Conservation (phyloP, 148 eudicot species). For the Arctostaphylos glauca region DNA sequence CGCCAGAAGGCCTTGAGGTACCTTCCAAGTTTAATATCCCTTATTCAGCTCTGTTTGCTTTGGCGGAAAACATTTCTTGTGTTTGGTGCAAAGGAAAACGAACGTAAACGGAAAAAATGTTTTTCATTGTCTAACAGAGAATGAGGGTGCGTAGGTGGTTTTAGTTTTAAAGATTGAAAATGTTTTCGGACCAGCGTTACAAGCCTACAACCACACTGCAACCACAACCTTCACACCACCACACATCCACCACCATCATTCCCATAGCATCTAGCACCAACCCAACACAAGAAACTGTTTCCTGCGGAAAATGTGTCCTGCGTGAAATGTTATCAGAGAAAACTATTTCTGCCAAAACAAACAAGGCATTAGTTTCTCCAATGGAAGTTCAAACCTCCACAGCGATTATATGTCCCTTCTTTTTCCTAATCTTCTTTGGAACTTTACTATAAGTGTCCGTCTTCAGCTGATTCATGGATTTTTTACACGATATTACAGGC, state of each 20-base stretch:
- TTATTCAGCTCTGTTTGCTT: background rate
- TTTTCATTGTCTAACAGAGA: background rate
- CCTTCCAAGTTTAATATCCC: constrained; percentile 3
- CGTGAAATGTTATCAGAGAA: background rate
- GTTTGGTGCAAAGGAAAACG: background rate
- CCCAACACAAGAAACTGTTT: background rate
- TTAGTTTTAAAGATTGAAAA: background rate
- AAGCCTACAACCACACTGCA: background rate
- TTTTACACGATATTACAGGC: constrained; percentile 71
- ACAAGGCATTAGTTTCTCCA: background rate
- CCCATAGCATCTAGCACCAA: background rate
- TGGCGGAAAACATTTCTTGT: background rate
- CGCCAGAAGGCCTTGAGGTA: constrained; percentile 60
- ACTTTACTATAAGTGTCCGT: background rate
- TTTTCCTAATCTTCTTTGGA: background rate
- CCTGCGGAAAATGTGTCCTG: background rate
- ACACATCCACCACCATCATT: background rate
- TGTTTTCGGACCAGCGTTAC: background rate
- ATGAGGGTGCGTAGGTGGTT: background rate
- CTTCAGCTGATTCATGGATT: constrained; percentile 57
- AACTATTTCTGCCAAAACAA: background rate
- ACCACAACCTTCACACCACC: background rate
- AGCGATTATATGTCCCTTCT: background rate
- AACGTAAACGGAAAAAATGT: background rate
- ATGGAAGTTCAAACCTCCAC: background rate